Base-by-base conservation (phyloP, 805 yeast species). In the Yamadazyma paraphyllophila region DNA sequence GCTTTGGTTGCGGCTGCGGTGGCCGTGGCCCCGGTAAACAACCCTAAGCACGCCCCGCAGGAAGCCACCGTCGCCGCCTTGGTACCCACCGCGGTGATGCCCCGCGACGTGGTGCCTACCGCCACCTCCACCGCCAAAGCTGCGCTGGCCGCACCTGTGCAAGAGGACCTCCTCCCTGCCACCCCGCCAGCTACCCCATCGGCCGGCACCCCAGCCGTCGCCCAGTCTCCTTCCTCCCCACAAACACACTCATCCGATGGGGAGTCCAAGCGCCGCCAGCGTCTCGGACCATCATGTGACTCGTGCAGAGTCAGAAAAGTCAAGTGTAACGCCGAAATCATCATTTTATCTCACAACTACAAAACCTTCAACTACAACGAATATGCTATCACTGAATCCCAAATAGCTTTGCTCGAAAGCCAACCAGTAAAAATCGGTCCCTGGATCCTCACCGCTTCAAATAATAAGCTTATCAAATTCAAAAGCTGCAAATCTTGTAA, bases 281-380 rank as follows among this genome's bases (percentile, higher is more conserved):
- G 92, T 48, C 69, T 78, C 14, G 90, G 92, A 0, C 90, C 90
- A 2, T 80, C 86, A 34, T 85, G 92, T 62, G 90, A 85, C 59
- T 67, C 77, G 39, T 85, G 92, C 60, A 70, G 90, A 44, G 57
- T 77, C 12, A 73, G 88, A 46, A 85, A 85, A 59, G 84, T 83
- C 47, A 85, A 82, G 62, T 85, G 92, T 65, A 82, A 84, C 61
- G 88, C 91, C 1, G 81, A 74, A 52, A 78, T 83, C 10, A 60
- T 64, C 29, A 67, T 78, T 17, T 48, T 80, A 38, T 39, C 53
- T 12, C 36, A 24, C 10, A 10, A 44, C 20, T 40, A 39, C 17
- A 13, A 20, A 25, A 36, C 14, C 2, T 48, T 16, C 17, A 36
- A 51, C 25, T 41, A 39, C 15, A 13, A 33, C 6, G 40, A 47